Evolutionary conservation across 192 early-diverging fungal genomes (phyloP), one percentile per base, ranked within the genome.

Genomic region (Dissophora globulifera): DNA sequence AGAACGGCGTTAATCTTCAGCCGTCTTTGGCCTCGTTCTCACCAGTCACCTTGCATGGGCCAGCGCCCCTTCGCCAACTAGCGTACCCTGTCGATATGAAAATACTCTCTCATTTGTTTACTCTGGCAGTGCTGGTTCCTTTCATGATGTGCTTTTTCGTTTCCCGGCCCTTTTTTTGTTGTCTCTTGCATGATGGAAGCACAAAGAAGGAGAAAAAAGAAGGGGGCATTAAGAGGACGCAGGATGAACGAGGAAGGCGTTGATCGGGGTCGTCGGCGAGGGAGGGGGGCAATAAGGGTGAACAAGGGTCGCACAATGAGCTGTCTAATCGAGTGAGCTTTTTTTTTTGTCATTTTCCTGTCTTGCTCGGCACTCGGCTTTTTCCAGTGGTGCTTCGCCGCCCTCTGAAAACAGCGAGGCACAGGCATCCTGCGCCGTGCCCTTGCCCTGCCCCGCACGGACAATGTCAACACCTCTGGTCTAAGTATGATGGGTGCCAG

Each of bases 191-290:
- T n/a, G 49, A 51, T 62, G 50, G 60, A 62, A 51, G 38, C 60
- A 57, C 55, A 57, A 62, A 31, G 42, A 35, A 33, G 9, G 31
- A 30, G 26, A 35, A 62, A 40, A 26, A 40, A 51, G 22, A 41
- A 30, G 17, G 23, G 22, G 26, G 43, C 17, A 46, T 30, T 23
- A 19, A 20, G 47, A 25, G 46, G 19, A 13, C 13, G 10, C 23
- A 11, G 29, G 30, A 54, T 16, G 32, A 31, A 35, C 6, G 35
- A 38, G 13, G 6, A 13, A 29, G 31, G n/a, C 29, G 19, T 32
- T 30, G 52, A 12, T 54, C 49, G 22, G 27, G 49, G 25, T 50
- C 22, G 29, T 22, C 25, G 12, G 22, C 26, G 25, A 42, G 22
- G 42, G 42, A n/a, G 12, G 10, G 16, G 5, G n/a, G n/a, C n/a